Conservation (phyloP, 2,329 filamentous ascomycete genomes). For the Erysiphe neolycopersici region DNA sequence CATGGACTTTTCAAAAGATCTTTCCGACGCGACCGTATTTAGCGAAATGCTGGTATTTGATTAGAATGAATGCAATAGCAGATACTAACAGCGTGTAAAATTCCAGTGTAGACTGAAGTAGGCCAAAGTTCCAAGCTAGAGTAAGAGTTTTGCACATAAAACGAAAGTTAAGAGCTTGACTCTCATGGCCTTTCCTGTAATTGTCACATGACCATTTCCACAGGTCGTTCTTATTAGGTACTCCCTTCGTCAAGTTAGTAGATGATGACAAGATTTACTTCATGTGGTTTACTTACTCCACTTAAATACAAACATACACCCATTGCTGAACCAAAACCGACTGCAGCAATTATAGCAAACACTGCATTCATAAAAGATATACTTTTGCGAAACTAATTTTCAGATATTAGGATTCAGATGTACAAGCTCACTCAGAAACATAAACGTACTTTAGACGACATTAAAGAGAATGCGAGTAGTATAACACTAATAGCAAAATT, state of each 20-base stretch:
- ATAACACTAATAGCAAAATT: slow-evolving; percentile 3
- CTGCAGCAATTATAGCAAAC: slow-evolving; percentile 4
- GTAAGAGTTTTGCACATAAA: slow-evolving; percentile 4
- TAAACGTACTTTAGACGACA: slow-evolving; percentile 4
- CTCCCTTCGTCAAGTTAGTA: neutral
- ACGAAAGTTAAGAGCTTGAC: slow-evolving; percentile 5
- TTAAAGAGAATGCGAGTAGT: slow-evolving; percentile 3
- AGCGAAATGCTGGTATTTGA: slow-evolving; percentile 5
- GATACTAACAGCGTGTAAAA: slow-evolving; percentile 5
- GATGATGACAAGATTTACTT: neutral
- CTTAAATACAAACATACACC: slow-evolving; percentile 2
- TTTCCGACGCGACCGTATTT: slow-evolving; percentile 4
- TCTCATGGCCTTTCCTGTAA: slow-evolving; percentile 3
- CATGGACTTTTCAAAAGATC: slow-evolving; percentile 1
- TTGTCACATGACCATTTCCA: slow-evolving; percentile 7
- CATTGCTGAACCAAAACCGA: slow-evolving; percentile 6
- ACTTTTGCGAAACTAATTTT: slow-evolving; percentile 4
- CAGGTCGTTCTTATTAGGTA: slow-evolving; percentile 3
- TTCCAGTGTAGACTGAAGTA: slow-evolving; percentile 7
- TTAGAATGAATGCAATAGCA: slow-evolving; percentile 3
- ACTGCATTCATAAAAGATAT: slow-evolving; percentile 3
- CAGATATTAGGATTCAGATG: slow-evolving; percentile 1
- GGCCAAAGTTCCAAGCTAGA: slow-evolving; percentile 6
- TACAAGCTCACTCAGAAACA: neutral
- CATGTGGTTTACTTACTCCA: neutral